Percentiles rank a stretch among this genome's conserved stretches.
phyloP scores from a whole-genome alignment of 2,329 filamentous ascomycete genomes.

The Curvularia verruculosa region DNA sequence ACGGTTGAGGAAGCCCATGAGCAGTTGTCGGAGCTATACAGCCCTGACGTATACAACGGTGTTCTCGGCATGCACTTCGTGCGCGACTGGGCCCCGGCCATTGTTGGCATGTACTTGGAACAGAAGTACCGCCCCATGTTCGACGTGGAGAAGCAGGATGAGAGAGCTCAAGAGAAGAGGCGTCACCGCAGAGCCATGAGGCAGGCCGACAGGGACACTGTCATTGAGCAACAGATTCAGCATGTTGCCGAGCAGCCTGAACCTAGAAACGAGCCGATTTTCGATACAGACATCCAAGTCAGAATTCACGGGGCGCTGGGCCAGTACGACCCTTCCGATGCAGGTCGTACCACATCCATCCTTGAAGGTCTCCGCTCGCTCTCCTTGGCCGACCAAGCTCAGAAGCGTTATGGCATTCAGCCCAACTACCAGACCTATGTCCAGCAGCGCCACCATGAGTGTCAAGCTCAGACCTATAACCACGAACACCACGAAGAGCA shows the following conservation, averaged over 20 bases:
- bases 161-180: conserved; percentile 7
- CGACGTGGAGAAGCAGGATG: conserved; percentile 27
- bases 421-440: not conserved
- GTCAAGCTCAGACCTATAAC: not conserved
- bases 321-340: not conserved
- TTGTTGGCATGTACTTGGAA: conserved; percentile 35
- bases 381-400: not conserved
- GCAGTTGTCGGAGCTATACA: conserved; percentile 27
- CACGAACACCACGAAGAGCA: conserved; percentile 2
- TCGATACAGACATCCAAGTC: not conserved
- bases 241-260: not conserved
- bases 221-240: not conserved
- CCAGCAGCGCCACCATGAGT: not conserved
- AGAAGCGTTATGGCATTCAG: not conserved
- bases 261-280: not conserved
- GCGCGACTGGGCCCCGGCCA: conserved; percentile 28
- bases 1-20: conserved; percentile 17
- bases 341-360: not conserved
- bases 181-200: conserved; percentile 9
- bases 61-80: conserved; percentile 33
- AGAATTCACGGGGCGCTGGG: not conserved
- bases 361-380: not conserved
- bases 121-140: conserved; percentile 38
- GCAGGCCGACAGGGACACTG: not conserved
- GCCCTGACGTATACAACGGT: conserved; percentile 12